Base-by-base conservation (phyloP, 768 basidiomycete species). In the Collybia sp. region DNA sequence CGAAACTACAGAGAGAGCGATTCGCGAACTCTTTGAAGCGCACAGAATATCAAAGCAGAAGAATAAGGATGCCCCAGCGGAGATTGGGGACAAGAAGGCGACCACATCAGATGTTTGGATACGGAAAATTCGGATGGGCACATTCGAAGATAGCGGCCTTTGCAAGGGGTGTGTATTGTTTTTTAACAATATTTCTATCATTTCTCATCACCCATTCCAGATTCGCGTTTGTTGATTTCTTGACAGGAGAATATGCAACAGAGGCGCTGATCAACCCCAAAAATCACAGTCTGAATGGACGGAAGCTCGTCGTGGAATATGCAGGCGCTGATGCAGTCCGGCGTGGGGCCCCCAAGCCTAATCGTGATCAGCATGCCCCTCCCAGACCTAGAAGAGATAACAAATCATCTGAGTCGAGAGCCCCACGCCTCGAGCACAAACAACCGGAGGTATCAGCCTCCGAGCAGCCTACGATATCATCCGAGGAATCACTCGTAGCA, bases 211-310 rank as follows among this genome's bases (percentile, higher is more conserved):
- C 10, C 5, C 18, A 17, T 9, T 45, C 18, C 59, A 97, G 95
- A 12, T 98, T 91, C 69, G 93, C 89, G 0, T 98, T 98, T 60
- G 77, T 95, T 45, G 96, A 99, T 64, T 99, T 98, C 62, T 76
- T 79, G 42, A 78, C 76, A 16, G 74, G 75, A 2, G 84, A 89
- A 48, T 75, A 86, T 48, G 93, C 95, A 10, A 96, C 92, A 0
- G 70, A 78, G 10, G 87, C 82, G 1, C 79, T 99, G 37, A 75
- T 84, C 53, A 90, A 96, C 56, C 77, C 83, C 43, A 80, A 83
- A 58, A 96, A 96, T 62, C 88, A 93, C 63, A 77, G 75, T 37
- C 73, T 95, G 42, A 77, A 90, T 61, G 92, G 92, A 6, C 77
- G 94, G 41, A 81, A 85, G 42, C 79, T 99, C 43, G 83, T 87